Evolutionary conservation across 1,284 basidiomycete genomes (phyloP), one percentile per base, ranked within the genome.

Genomic region (Schizopora paradoxa): DNA sequence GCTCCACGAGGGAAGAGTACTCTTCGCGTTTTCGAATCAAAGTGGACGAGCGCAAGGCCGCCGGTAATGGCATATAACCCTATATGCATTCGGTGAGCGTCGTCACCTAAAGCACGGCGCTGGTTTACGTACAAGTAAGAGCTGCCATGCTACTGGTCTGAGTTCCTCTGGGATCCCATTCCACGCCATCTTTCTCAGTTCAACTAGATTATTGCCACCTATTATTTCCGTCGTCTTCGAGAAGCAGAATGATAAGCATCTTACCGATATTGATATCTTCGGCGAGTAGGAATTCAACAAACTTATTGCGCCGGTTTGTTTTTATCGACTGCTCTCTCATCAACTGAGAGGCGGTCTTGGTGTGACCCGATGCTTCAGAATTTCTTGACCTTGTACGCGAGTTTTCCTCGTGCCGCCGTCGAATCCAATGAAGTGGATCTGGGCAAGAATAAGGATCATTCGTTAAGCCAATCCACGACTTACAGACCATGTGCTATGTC

Each of bases 171-270:
- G 95, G 14, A 98, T 86, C 13, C 96, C 96, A 40, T 86, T 86
- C 95, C 95, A 99, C n/a, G 93, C 86, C 25, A 97, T 74, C 56
- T 90, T 88, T 36, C 92, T 76, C 49, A 99, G 72, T 61, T 90
- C 85, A 16, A 79, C 87, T 90, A 56, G 10, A 19, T 34, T 45
- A 28, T 43, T 16, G 52, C 10, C 13, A 37, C n/a, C n/a, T n/a
- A n/a, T n/a, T 43, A 19, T n/a, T n/a, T n/a, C n/a, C n/a, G n/a
- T n/a, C n/a, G n/a, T n/a, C n/a, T n/a, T n/a, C n/a, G n/a, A n/a
- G 13, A 16, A 40, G 51, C n/a, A 35, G 23, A 14, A 35, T 10
- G 19, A 27, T 29, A 48, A 27, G 5, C 41, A 46, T 66, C 75
- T 45, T 56, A 87, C 87, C 76, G 46, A 92, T 86, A 56, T 86